Base-by-base conservation (phyloP, 2,329 filamentous ascomycete genomes). In the Cytospora schulzeri region DNA sequence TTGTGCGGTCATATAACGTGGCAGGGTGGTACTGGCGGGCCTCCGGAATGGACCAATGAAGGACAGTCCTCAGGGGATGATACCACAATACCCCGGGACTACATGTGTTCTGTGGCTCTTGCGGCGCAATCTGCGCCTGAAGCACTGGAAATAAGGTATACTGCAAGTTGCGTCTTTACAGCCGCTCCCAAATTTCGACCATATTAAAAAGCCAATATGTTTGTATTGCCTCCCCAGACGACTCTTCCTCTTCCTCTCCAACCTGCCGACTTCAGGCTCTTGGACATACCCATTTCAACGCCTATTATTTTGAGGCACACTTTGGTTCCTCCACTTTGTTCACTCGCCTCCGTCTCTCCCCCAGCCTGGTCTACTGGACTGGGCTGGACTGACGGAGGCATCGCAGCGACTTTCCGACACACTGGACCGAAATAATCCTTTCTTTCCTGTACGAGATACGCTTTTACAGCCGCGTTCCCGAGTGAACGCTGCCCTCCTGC, bases 301-400 rank as follows among this genome's bases (percentile, higher is more conserved):
- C 45, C 45, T 4, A 48, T 48, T 12, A 7, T 14, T 5, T 24
- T 24, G 8, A 48, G n/a, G 9, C 11, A 48, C 11, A 24, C n/a
- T 24, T 24, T 11, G 11, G 45, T 3, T 48, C 1, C 11, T 48
- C 4, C n/a, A 24, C 2, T 12, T 22, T 3, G 45, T 48, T 48
- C 45, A 48, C n/a, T 48, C 45, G 45, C 45, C 45, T 48, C 45
- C 45, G 45, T 48, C 22, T 48, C n/a, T n/a, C n/a, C n/a, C n/a
- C n/a, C 45, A 41, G n/a, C 45, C 45, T 48, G 45, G 9, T 24
- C 19, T 6, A 19, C 38, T 14, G 12, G 14, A n/a, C 11, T n/a
- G 11, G 45, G 45, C 9, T 22, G 45, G 24, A 8, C 45, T n/a
- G 45, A 8, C 45, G 45, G 45, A 48, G 45, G 45, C 22, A 48